Evolutionary conservation across 768 basidiomycete genomes (phyloP), one percentile per base, ranked within the genome.

Genomic region (Glaciozyma antarctica): DNA sequence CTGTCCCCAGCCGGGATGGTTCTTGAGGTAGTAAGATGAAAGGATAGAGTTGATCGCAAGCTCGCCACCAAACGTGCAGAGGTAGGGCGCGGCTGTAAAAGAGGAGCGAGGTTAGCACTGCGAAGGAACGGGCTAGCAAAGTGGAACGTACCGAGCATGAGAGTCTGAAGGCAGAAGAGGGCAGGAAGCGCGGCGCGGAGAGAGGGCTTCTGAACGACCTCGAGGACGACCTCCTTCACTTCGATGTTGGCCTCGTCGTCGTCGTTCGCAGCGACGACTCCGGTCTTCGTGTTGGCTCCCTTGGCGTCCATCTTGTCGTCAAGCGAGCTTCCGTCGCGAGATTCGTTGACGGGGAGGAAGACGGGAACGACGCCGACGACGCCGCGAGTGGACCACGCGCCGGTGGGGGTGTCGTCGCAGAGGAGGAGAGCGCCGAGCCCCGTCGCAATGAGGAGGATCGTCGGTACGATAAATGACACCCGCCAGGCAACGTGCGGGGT

Each of bases 21-120:
- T 77, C 59, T 62, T 75, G 73, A 58, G 54, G 60, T 77, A 81
- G 32, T 81, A 72, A 5, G 77, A 79, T 24, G 80, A 78, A 71
- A 84, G 77, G 61, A 80, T 79, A 15, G 79, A 79, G 70, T 85
- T 82, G 48, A 84, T 78, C 24, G 28, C 51, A 22, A 52, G 51
- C 72, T 83, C 82, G 56, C 80, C 78, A 0, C 84, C 84, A 68
- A 85, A 84, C 2, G 83, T 82, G 1, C 80, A 78, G 32, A 81
- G 67, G 68, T 85, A 85, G 8, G 47, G 47, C 12, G 47, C 47
- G 2, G 47, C 76, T 1, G 82, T 82, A 17, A 84, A 78, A 81
- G 82, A 82, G 0, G 83, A 84, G 16, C 81, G 69, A 1, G 80
- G 80, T 65, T 73, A 80, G 32, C 67, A 22, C 28, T 81, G 47